phyloP scores from a whole-genome alignment of 1,284 basidiomycete genomes.

The Agaricales sp. region DNA sequence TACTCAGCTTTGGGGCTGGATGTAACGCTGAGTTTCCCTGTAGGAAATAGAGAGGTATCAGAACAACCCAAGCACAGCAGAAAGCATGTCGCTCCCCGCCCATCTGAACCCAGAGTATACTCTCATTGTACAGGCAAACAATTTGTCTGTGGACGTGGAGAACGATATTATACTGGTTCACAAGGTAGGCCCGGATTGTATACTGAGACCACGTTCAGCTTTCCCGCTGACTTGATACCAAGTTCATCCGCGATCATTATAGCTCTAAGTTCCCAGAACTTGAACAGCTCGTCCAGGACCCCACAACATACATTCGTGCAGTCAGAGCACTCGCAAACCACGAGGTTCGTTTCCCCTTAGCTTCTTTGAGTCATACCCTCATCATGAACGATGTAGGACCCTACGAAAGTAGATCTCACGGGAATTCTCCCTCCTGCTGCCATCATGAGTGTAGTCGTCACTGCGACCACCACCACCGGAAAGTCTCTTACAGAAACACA shows the following conservation, averaged over 20 bases:
- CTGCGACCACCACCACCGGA: conserved; percentile 86
- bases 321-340: conserved; percentile 85
- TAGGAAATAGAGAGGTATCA: conserved; percentile 88
- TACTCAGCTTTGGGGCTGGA: conserved; percentile 1
- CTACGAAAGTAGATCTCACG: conserved; percentile 74
- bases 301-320: conserved; percentile 87
- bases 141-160: conserved; percentile 95
- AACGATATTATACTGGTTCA: conserved; percentile 97
- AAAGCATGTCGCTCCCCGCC: conserved; percentile 69
- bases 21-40: background rate
- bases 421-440: conserved; percentile 84
- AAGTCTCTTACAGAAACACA: conserved; percentile 57
- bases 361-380: conserved; percentile 4
- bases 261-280: conserved; percentile 93
- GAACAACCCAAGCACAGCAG: conserved; percentile 63
- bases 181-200: conserved; percentile 47
- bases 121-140: conserved; percentile 95
- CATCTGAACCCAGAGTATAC: conserved; percentile 95
- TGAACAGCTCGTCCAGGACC: conserved; percentile 88
- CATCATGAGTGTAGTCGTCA: conserved; percentile 94
- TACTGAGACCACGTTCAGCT: conserved; percentile 31
- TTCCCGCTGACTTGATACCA: conserved; percentile 10
- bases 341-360: conserved; percentile 31
- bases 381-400: conserved; percentile 38
- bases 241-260: conserved; percentile 99